A percentile compares a stretch with the other conserved stretches of the same genome.
These are phyloP conservation scores for Dipodascus albidus DNA, from an alignment of 805 yeast species.

Conservation along the genomic window DNA sequence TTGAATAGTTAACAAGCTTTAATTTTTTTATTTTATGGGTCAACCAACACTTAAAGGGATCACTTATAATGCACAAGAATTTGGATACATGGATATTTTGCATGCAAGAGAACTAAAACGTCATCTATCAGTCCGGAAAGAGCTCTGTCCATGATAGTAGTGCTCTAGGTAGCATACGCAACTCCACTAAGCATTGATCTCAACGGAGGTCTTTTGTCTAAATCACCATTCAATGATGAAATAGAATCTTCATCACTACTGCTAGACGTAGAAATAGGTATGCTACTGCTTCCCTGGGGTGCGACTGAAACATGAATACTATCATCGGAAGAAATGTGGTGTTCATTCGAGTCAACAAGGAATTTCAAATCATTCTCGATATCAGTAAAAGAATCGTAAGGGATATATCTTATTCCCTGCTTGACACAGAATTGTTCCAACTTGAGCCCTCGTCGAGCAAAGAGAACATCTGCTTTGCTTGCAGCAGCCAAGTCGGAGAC, in stretches of 20 bases:
- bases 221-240: background rate
- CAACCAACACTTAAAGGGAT: background rate
- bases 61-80: background rate
- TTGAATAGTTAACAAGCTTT: too few species aligned
- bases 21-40: background rate
- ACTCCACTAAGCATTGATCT: background rate
- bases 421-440: slow-evolving; percentile 31
- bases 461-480: slow-evolving; percentile 31
- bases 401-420: slow-evolving; percentile 30
- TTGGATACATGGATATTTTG: background rate
- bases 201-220: background rate
- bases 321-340: slow-evolving; percentile 14
- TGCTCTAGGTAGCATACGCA: background rate
- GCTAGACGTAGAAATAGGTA: background rate
- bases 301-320: background rate
- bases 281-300: background rate
- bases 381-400: slow-evolving; percentile 31
- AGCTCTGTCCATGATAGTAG: background rate
- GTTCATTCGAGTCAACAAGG: slow-evolving; percentile 20
- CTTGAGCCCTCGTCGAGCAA: slow-evolving; percentile 32
- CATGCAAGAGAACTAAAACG: background rate
- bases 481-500: slow-evolving; percentile 38
- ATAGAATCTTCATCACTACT: background rate
- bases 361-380: slow-evolving; percentile 26
- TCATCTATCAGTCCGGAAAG: background rate